A percentile compares a stretch with the other conserved stretches of the same genome.
Conservation (phyloP, 2,329 filamentous ascomycete genomes). For the Aureobasidium melanogenum region DNA sequence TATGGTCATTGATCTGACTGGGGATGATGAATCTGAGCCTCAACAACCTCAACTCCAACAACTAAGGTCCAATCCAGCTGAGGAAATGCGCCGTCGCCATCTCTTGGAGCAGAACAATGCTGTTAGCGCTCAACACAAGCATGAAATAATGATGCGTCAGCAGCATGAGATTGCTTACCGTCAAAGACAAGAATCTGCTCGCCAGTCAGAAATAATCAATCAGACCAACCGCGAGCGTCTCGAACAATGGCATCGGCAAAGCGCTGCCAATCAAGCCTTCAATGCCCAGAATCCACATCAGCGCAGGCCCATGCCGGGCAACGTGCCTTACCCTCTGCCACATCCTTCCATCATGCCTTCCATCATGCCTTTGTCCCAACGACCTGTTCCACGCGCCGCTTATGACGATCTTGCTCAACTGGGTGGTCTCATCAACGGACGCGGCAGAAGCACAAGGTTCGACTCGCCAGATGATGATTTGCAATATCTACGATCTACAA, state of each 20-base stretch:
- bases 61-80: background rate
- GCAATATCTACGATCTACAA: conserved; percentile 19
- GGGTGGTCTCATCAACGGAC: background rate
- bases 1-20: conserved; percentile 4
- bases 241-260: background rate
- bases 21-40: background rate
- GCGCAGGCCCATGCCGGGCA: background rate
- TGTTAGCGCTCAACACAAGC: background rate
- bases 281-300: background rate
- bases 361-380: background rate
- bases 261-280: background rate
- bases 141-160: background rate
- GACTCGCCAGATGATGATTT: conserved; percentile 20
- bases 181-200: background rate
- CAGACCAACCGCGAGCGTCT: background rate
- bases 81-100: background rate
- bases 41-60: background rate
- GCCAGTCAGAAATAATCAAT: background rate
- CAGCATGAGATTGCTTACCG: background rate
- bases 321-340: background rate
- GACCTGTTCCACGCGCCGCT: background rate
- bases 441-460: conserved; percentile 9
- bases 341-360: background rate
- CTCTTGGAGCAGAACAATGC: background rate
- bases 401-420: background rate